phyloP scores from a whole-genome alignment of 495 filamentous ascomycete genomes.

The Staphylotrichum tortipilum region DNA sequence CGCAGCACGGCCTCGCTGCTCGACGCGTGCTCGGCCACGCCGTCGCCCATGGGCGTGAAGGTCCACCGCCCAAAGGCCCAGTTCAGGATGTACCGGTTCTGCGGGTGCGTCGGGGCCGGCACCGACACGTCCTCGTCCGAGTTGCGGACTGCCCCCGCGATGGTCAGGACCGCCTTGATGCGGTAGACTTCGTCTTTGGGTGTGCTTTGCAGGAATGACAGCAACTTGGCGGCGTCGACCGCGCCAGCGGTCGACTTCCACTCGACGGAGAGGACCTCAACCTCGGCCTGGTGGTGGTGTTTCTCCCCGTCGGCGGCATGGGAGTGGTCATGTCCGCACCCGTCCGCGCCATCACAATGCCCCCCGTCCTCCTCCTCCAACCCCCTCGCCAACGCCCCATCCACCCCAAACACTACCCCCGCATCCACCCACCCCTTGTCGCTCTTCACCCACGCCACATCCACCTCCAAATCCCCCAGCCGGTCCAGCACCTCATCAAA shows the following conservation, averaged over 20 bases:
- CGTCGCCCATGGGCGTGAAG: constrained; percentile 53
- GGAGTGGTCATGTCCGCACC: constrained; percentile 22
- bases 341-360: constrained; percentile 17
- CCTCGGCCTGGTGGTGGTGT: constrained; percentile 65
- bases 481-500: constrained; percentile 79
- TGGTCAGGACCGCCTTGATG: constrained; percentile 79
- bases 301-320: too few relatives aligned
- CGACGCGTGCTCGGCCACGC: constrained; percentile 37
- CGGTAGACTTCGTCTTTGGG: constrained; percentile 90
- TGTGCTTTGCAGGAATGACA: constrained; percentile 55
- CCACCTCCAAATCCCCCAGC: constrained; percentile 75
- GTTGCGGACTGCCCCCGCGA: constrained; percentile 45
- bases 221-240: constrained; percentile 58
- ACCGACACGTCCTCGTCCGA: constrained; percentile 44
- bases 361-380: constrained; percentile 27
- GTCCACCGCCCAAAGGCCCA: constrained; percentile 98
- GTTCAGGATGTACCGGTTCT: constrained; percentile 70
- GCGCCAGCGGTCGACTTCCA: constrained; percentile 35
- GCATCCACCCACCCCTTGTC: constrained; percentile 65
- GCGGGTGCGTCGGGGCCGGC: constrained; percentile 5
- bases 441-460: constrained; percentile 71
- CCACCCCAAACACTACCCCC: constrained; percentile 76
- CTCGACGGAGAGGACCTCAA: constrained; percentile 77
- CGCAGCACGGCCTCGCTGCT: constrained; percentile 48
- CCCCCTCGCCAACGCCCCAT: constrained; percentile 63